Conservation (phyloP, 2,329 filamentous ascomycete genomes). For the Arthroderma uncinatum region DNA sequence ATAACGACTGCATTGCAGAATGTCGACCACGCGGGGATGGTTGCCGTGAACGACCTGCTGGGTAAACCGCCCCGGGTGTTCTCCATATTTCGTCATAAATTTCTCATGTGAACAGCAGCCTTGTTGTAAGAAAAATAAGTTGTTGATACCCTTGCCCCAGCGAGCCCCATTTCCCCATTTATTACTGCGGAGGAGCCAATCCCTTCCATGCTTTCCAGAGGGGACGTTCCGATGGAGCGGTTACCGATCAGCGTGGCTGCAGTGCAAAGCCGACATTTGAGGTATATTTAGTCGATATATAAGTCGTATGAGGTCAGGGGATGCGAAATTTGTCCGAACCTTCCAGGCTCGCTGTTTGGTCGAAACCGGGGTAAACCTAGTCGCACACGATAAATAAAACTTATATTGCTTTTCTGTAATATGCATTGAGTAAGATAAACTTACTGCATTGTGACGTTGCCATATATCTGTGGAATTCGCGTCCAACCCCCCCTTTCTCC, state of each 20-base stretch:
- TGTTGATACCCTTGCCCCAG: background rate
- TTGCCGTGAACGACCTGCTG: background rate
- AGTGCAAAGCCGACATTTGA: constrained; percentile 9
- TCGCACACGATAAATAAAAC: constrained; percentile 8
- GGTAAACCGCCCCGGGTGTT: constrained; percentile 2
- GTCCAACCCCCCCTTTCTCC: constrained; percentile 10
- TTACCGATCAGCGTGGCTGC: constrained; percentile 13
- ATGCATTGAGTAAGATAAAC: constrained; percentile 13
- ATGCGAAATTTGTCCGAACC: constrained; percentile 10
- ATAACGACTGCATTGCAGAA: constrained; percentile 1
- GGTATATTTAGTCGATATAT: constrained; percentile 7
- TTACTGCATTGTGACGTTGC: constrained; percentile 9
- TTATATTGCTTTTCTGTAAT: constrained; percentile 7
- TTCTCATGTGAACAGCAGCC: background rate
- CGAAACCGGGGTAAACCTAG: constrained; percentile 8
- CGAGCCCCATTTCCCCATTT: background rate
- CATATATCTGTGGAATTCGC: constrained; percentile 9
- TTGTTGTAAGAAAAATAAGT: background rate
- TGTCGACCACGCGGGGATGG: constrained; percentile 1
- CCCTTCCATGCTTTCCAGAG: background rate
- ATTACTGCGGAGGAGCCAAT: background rate
- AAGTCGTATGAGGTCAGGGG: constrained; percentile 7
- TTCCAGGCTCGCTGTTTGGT: constrained; percentile 12
- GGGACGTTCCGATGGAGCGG: constrained; percentile 10
- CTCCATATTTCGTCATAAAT: constrained; percentile 2